Base-by-base conservation (phyloP, 352 stramenopile species). In the Plasmopara halstedii region DNA sequence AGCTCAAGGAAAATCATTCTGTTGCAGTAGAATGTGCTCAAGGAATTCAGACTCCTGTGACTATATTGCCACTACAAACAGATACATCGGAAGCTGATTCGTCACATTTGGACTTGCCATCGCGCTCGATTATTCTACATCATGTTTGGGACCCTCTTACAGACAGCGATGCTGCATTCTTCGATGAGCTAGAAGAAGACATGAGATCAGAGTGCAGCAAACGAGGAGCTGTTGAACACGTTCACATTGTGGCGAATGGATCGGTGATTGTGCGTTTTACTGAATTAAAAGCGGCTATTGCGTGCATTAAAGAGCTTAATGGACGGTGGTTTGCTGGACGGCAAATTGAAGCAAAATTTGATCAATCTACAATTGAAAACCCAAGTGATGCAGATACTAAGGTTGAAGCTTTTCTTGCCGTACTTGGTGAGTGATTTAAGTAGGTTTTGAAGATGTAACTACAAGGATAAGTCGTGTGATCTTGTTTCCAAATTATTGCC, bases 361-460 rank as follows among this genome's bases (percentile, higher is more conserved):
- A 89, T 26, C 70, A 74, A 34, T 53, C 59, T n/a, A 71, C 62
- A 9, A 51, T 67, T 0, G 70, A 87, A 31, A 67, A 82, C 19
- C 67, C 77, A 0, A 68, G 63, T 6, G 79, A 89, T 40, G 62
- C 67, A 25, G 70, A 88, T 33, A 73, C 74, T 7, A 88, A 87
- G 40, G 53, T 93, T 6, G 66, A 90, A 37, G 79, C 73, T 3
- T 93, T 93, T 42, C 55, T 93, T n/a, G 79, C 82, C 17, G 77
- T 70, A 17, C 47, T 89, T 35, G 67, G 49, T 18, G 46, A 66
- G 32, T 84, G 29, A 68, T 22, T 27, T 15, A 18, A 18, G 25
- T 44, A n/a, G n/a, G n/a, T n/a, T n/a, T n/a, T n/a, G n/a, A n/a
- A n/a, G n/a, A n/a, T n/a, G n/a, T n/a, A n/a, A n/a, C n/a, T n/a